Evolutionary conservation across 192 early-diverging fungal genomes (phyloP).

Genomic region (Mortierella antarctica): DNA sequence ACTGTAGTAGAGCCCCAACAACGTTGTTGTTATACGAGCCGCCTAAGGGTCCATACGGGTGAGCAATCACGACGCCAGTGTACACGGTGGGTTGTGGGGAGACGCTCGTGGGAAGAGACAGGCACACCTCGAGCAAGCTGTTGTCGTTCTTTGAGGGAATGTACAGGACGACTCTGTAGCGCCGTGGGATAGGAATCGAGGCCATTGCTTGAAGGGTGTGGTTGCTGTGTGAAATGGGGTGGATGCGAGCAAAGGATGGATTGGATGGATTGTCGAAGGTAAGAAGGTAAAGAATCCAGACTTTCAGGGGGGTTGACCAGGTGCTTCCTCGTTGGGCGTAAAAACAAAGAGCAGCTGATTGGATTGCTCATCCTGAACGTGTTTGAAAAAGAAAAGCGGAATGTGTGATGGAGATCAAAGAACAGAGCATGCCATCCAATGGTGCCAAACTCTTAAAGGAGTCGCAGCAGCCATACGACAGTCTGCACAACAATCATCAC

Average conservation of each 20-base stretch:
- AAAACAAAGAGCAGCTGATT: no score
- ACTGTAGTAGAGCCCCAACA: conserved; percentile 43
- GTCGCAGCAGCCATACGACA: no score
- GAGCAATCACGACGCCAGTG: conserved; percentile 55
- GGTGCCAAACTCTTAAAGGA: no score
- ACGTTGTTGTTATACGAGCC: conserved; percentile 47
- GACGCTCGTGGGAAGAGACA: conserved; percentile 30
- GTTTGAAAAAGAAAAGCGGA: no score
- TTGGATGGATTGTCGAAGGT: background rate
- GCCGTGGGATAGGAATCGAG: conserved; percentile 42
- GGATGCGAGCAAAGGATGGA: background rate
- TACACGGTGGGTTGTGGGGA: conserved; percentile 13
- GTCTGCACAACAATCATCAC: no score
- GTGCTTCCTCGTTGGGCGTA: no score
- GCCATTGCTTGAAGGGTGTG: conserved; percentile 17
- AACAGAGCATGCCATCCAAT: no score
- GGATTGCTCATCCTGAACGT: no score
- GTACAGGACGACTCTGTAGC: conserved; percentile 28
- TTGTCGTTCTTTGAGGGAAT: conserved; percentile 35
- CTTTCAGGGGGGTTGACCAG: no score
- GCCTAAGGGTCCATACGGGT: conserved; percentile 58
- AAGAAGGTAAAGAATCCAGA: no score
- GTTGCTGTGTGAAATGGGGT: background rate
- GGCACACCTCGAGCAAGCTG: conserved; percentile 31
- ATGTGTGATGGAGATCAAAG: no score